Conservation (phyloP, 208 protist species). For the Leishmania major region DNA sequence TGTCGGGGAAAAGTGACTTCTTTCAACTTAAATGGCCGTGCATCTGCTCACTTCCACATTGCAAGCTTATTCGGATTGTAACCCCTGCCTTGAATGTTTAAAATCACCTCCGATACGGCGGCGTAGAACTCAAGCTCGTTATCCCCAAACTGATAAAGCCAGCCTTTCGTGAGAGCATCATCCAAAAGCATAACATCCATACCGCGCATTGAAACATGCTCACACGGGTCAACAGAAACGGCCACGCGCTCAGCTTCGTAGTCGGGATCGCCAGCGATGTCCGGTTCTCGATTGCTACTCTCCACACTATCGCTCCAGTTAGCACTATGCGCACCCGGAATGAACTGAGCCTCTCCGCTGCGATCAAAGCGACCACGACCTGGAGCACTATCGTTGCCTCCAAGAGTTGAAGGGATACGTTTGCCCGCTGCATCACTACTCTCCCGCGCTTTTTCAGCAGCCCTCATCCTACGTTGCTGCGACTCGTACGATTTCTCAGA, state of each 20-base stretch:
- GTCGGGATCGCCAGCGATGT: slow-evolving; percentile 27
- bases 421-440: slow-evolving; percentile 28
- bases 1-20: neutral
- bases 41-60: slow-evolving; percentile 25
- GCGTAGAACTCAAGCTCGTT: slow-evolving; percentile 80
- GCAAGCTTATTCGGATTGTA: slow-evolving; percentile 81
- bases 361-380: slow-evolving; percentile 35
- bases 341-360: slow-evolving; percentile 78
- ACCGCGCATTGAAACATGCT: slow-evolving; percentile 75
- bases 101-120: slow-evolving; percentile 57
- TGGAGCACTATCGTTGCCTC: neutral
- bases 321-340: slow-evolving; percentile 29
- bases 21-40: neutral
- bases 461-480: slow-evolving; percentile 43
- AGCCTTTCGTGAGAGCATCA: slow-evolving; percentile 73
- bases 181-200: slow-evolving; percentile 87
- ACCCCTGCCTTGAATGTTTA: slow-evolving; percentile 65
- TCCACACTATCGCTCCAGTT: slow-evolving; percentile 15
- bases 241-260: slow-evolving; percentile 33
- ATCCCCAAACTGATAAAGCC: slow-evolving; percentile 49
- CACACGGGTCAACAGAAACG: slow-evolving; percentile 57
- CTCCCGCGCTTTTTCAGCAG: slow-evolving; percentile 44
- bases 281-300: slow-evolving; percentile 2
- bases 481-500: slow-evolving; percentile 64
- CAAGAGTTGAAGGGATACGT: slow-evolving; percentile 2